Percentiles rank a stretch among this genome's conserved stretches.
Evolutionary conservation across 371 early-diverging fungal genomes (phyloP).

Genomic region (Mucor velutinosus): DNA sequence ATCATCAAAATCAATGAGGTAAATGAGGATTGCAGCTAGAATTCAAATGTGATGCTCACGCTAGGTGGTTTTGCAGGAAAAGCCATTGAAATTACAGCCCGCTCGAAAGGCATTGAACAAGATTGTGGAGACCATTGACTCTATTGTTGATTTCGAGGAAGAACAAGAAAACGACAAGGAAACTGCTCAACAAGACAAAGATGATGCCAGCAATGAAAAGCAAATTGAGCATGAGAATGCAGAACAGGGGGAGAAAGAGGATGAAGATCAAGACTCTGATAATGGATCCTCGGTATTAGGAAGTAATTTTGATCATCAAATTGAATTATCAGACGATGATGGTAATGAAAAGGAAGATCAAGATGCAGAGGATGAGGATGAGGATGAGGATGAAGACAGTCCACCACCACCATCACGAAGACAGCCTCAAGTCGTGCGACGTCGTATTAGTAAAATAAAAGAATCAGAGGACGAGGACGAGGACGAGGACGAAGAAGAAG

Average conservation of each 20-base stretch:
- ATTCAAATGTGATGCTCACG: not conserved
- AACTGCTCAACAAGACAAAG: not conserved
- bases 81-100: slow-evolving; percentile 6
- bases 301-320: not conserved
- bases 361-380: not conserved
- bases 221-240: not conserved
- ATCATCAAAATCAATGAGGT: slow-evolving; percentile 37
- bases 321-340: not conserved
- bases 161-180: not conserved
- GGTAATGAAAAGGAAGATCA: not conserved
- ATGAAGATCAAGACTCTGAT: not conserved
- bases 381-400: not conserved
- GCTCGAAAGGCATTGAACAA: slow-evolving; percentile 2
- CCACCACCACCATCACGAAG: not conserved
- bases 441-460: not conserved
- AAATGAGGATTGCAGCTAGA: not conserved
- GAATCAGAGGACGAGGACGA: not conserved
- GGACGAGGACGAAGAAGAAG: not conserved
- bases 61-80: not conserved
- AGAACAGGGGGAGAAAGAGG: not conserved
- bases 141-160: not conserved
- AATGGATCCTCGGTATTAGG: not conserved
- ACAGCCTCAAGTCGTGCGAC: not conserved
- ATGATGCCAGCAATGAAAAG: not conserved
- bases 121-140: slow-evolving; percentile 1